Percentiles rank a stretch among this genome's conserved stretches.
phyloP scores from a whole-genome alignment of 23 red algal species.

The Gracilaria caudata region DNA sequence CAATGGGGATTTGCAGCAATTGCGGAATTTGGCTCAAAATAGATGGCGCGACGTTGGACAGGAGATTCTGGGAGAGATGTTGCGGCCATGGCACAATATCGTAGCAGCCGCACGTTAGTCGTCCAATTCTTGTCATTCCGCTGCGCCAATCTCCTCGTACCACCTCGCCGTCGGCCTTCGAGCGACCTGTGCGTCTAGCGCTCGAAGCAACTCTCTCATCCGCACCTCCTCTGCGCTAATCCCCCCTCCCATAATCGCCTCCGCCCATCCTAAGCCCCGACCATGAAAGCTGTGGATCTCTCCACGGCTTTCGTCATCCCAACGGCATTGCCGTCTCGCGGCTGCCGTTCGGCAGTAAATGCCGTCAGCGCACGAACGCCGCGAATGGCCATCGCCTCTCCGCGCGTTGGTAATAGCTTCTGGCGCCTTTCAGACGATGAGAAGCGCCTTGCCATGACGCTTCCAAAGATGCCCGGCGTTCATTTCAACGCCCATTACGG shows the following conservation, averaged over 20 bases:
- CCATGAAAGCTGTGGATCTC: slow-evolving; percentile 19
- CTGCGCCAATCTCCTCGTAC: neutral
- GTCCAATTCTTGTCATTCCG: neutral
- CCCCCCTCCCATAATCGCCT: neutral
- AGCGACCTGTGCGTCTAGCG: neutral
- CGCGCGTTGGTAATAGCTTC: slow-evolving; percentile 57
- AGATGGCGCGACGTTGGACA: neutral
- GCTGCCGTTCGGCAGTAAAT: neutral
- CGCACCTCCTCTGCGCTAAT: neutral
- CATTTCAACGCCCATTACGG: slow-evolving; percentile 83
- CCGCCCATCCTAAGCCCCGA: neutral
- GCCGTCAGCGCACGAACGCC: neutral
- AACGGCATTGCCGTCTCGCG: slow-evolving; percentile 1
- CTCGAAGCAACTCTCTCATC: neutral
- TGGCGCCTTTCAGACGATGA: slow-evolving; percentile 80
- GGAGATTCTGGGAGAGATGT: neutral
- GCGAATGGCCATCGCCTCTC: slow-evolving; percentile 48
- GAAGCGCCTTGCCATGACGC: slow-evolving; percentile 84
- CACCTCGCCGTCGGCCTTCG: neutral
- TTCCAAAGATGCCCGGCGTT: slow-evolving; percentile 38
- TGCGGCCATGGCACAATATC: neutral
- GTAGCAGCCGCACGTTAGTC: neutral
- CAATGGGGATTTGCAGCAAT: neutral
- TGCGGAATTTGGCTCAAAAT: neutral
- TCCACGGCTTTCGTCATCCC: slow-evolving; percentile 15